These are phyloP conservation scores for Rhodotorula diobovata DNA, from an alignment of 768 basidiomycete genomes.

Conservation along the genomic window DNA sequence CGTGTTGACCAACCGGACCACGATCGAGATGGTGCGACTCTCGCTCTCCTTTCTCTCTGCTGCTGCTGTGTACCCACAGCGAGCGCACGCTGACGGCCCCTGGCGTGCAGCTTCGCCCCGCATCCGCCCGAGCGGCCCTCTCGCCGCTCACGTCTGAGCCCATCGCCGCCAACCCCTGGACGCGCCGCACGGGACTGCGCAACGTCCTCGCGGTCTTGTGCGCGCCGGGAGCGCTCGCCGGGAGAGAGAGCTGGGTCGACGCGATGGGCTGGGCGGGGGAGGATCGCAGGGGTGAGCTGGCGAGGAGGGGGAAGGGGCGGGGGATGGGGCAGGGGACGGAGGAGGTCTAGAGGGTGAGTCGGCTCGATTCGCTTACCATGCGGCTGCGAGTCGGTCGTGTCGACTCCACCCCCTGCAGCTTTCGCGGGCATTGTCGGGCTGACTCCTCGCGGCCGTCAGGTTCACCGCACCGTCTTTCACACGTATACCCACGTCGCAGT, in stretches of 20 bases:
- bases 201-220: slow-evolving; percentile 1
- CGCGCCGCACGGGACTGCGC: background rate
- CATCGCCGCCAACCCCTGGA: background rate
- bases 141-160: background rate
- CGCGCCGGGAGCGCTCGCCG: background rate
- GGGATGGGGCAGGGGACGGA: no score
- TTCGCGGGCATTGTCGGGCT: background rate
- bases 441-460: background rate
- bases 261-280: slow-evolving; percentile 3
- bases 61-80: no score
- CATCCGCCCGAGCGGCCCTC: background rate
- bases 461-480: no score
- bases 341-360: no score
- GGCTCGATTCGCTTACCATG: no score
- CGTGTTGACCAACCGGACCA: slow-evolving; percentile 35
- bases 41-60: background rate
- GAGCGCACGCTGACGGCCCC: background rate
- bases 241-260: slow-evolving; percentile 4
- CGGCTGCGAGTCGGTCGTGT: no score
- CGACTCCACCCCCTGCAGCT: background rate
- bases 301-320: background rate
- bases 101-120: slow-evolving; percentile 12
- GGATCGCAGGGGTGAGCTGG: background rate
- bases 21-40: slow-evolving; percentile 43
- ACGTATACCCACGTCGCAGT: no score